phyloP scores from a whole-genome alignment of 108 stramenopile genomes.

The Nitzschia palea region DNA sequence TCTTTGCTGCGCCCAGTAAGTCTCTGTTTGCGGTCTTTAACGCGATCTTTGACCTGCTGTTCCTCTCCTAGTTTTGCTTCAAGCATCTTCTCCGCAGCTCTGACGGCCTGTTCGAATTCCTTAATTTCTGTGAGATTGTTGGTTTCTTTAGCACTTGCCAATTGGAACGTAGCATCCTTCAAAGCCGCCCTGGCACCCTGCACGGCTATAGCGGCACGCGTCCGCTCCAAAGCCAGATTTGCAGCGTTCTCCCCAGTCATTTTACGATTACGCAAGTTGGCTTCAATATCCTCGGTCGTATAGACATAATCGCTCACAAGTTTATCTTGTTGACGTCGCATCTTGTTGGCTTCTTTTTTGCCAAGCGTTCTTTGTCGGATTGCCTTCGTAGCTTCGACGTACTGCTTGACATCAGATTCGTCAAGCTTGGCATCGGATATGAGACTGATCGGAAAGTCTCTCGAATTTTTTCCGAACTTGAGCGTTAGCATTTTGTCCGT shows the following conservation, averaged over 20 bases:
- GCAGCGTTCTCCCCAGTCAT: slow-evolving; percentile 57
- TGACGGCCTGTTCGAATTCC: slow-evolving; percentile 38
- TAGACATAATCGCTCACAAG: slow-evolving; percentile 83
- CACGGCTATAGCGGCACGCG: slow-evolving; percentile 71
- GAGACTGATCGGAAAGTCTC: slow-evolving; percentile 72
- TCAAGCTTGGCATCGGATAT: slow-evolving; percentile 75
- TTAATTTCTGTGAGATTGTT: slow-evolving; percentile 28
- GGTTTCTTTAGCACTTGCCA: slow-evolving; percentile 46
- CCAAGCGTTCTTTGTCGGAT: slow-evolving; percentile 48
- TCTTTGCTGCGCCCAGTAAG: slow-evolving; percentile 58
- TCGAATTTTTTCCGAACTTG: slow-evolving; percentile 65
- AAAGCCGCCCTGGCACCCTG: slow-evolving; percentile 66
- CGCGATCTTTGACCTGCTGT: slow-evolving; percentile 44
- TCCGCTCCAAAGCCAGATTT: slow-evolving; percentile 80
- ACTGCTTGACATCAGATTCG: slow-evolving; percentile 65
- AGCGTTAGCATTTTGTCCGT: slow-evolving; percentile 75
- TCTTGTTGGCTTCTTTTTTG: slow-evolving; percentile 68
- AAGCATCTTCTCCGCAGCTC: slow-evolving; percentile 50
- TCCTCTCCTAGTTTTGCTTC: slow-evolving; percentile 54
- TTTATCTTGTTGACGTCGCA: slow-evolving; percentile 71
- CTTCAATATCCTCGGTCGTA: slow-evolving; percentile 81
- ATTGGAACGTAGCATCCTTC: slow-evolving; percentile 50
- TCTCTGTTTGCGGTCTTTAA: slow-evolving; percentile 53
- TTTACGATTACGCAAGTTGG: slow-evolving; percentile 61
- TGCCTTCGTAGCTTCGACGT: slow-evolving; percentile 63